Evolutionary conservation across 2,329 filamentous ascomycete species (phyloP).

Genomic region (Hymenoscyphus repandus): DNA sequence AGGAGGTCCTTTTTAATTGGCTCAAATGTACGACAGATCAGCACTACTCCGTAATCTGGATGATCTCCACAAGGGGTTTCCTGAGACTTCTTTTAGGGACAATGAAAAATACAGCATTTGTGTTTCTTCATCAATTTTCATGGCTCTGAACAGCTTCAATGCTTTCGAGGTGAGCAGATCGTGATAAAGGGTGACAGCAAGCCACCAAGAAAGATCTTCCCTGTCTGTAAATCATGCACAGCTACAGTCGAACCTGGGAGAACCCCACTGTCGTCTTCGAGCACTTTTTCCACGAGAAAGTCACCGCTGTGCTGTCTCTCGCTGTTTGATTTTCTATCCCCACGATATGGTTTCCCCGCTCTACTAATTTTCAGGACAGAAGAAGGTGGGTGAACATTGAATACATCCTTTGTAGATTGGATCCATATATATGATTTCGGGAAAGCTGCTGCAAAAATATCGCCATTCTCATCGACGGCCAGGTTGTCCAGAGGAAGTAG

Average conservation of each 20-base stretch:
- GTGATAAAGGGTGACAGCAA: conserved; percentile 19
- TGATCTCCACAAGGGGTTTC: too few relatives aligned
- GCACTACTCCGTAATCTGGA: too few relatives aligned
- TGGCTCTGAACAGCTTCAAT: too few relatives aligned
- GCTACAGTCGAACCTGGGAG: conserved; percentile 25
- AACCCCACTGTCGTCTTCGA: conserved; percentile 33
- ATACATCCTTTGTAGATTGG: conserved; percentile 22
- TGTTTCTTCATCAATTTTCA: too few relatives aligned
- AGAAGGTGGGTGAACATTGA: conserved; percentile 16
- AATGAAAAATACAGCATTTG: too few relatives aligned
- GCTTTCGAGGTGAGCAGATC: conserved; percentile 15
- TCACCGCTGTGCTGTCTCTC: conserved; percentile 12
- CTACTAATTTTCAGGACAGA: conserved; percentile 26
- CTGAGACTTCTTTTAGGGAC: too few relatives aligned
- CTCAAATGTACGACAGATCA: too few relatives aligned
- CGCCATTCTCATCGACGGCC: conserved; percentile 33
- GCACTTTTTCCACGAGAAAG: conserved; percentile 27
- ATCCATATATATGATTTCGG: conserved; percentile 25
- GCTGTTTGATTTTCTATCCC: conserved; percentile 1
- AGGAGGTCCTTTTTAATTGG: too few relatives aligned
- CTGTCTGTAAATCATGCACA: conserved; percentile 30
- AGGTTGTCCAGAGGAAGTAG: conserved; percentile 33
- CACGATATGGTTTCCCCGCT: conserved; percentile 9
- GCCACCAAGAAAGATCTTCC: conserved; percentile 31
- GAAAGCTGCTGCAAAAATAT: conserved; percentile 32